A percentile compares a stretch with the other conserved stretches of the same genome.
Conservation (phyloP, 2,329 filamentous ascomycete species). For the Beauveria caledonica region DNA sequence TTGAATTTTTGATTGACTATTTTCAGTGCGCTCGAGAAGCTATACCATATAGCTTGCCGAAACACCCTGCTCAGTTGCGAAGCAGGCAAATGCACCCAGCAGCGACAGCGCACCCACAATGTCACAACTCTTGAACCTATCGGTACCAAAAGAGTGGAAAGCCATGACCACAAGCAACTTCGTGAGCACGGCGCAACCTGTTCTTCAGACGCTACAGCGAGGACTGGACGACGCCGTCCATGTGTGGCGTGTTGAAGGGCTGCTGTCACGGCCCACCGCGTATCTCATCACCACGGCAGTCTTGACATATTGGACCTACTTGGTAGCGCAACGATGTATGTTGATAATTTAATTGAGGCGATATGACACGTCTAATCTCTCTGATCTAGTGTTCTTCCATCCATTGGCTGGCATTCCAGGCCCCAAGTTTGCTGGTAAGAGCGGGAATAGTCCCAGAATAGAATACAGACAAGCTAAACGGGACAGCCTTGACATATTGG, state of each 20-base stretch:
- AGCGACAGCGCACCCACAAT: neutral
- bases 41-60: neutral
- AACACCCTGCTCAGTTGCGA: neutral
- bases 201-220: neutral
- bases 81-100: neutral
- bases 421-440: neutral
- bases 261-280: neutral
- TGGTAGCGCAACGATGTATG: neutral
- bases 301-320: neutral
- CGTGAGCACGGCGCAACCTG: neutral
- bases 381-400: neutral
- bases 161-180: neutral
- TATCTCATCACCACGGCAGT: neutral
- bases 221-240: neutral
- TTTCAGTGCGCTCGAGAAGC: neutral
- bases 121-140: neutral
- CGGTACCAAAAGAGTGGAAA: neutral
- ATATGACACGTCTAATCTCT: neutral
- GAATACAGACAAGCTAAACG: neutral
- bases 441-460: neutral
- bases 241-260: neutral
- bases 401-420: neutral
- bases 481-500: neutral
- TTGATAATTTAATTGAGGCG: neutral
- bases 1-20: no score